Percentiles rank a stretch among this genome's conserved stretches.
Evolutionary conservation across 2,329 filamentous ascomycete genomes (phyloP).

Genomic region (Cladosporium sp.): DNA sequence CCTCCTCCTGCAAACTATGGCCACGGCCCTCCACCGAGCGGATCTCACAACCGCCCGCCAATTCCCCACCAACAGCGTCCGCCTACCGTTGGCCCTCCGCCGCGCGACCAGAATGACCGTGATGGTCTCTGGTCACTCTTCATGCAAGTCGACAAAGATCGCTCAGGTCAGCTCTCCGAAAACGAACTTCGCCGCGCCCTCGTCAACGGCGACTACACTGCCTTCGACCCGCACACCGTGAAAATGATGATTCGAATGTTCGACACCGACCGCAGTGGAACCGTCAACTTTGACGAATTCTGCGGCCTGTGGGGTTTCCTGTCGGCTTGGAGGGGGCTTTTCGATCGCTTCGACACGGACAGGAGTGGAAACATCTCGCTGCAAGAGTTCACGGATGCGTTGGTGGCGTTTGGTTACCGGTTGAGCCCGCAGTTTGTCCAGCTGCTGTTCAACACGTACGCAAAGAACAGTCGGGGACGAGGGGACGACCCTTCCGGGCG

Average conservation of each 20-base stretch:
- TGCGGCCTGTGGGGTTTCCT: constrained; percentile 95
- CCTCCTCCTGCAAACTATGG: constrained; percentile 50
- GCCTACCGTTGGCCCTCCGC: constrained; percentile 46
- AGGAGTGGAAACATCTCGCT: constrained; percentile 81
- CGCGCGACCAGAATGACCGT: constrained; percentile 60
- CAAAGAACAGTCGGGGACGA: constrained; percentile 42
- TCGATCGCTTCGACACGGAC: constrained; percentile 92
- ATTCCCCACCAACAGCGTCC: constrained; percentile 43
- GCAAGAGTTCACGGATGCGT: constrained; percentile 81
- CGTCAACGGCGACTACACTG: constrained; percentile 93
- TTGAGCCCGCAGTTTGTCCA: constrained; percentile 79
- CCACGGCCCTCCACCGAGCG: constrained; percentile 50
- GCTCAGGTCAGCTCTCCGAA: constrained; percentile 79
- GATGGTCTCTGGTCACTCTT: constrained; percentile 76
- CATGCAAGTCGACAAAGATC: constrained; percentile 81
- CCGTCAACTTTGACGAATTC: constrained; percentile 93
- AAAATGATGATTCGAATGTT: constrained; percentile 99
- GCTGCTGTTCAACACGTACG: constrained; percentile 83
- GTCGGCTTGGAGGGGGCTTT: constrained; percentile 87
- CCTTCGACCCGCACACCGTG: constrained; percentile 90
- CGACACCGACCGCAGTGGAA: constrained; percentile 82
- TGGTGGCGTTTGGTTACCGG: constrained; percentile 88
- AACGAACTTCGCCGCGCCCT: constrained; percentile 82
- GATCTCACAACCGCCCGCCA: constrained; percentile 60
- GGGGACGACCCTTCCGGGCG: constrained; percentile 33